Evolutionary conservation across 1,139 yeast genomes (phyloP).

Genomic region (Hansenula lynferdii): DNA sequence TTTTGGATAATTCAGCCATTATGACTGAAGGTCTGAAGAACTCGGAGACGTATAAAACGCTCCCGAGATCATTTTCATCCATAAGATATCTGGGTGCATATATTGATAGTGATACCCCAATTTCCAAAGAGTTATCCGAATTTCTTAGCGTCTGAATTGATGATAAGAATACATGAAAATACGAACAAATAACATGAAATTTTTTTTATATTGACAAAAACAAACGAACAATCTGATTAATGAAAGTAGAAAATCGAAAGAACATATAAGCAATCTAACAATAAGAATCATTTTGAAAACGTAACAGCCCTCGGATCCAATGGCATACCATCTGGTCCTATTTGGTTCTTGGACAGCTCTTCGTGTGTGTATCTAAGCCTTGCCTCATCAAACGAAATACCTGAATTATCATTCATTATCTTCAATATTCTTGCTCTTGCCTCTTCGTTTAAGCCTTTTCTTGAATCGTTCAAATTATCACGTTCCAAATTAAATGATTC

Average conservation of each 20-base stretch:
- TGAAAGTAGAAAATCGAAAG: too few species aligned
- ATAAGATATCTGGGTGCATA: slow-evolving; percentile 20
- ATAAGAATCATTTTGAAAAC: slow-evolving; percentile 22
- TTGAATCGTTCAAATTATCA: slow-evolving; percentile 47
- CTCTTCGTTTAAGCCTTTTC: slow-evolving; percentile 55
- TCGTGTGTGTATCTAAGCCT: slow-evolving; percentile 46
- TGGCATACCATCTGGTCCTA: slow-evolving; percentile 49
- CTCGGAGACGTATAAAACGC: slow-evolving; percentile 13
- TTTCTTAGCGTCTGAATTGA: slow-evolving; percentile 5
- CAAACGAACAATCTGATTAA: not conserved
- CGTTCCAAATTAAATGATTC: slow-evolving; percentile 47
- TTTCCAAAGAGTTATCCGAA: slow-evolving; percentile 9
- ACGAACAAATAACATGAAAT: not conserved
- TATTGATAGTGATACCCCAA: slow-evolving; percentile 10
- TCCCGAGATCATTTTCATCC: slow-evolving; percentile 23
- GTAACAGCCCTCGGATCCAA: slow-evolving; percentile 46
- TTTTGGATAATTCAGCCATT: slow-evolving; percentile 13
- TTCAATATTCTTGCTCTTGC: slow-evolving; percentile 47
- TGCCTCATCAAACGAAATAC: slow-evolving; percentile 65
- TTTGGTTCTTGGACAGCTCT: slow-evolving; percentile 45
- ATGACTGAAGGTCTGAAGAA: slow-evolving; percentile 6
- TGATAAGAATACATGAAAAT: not conserved
- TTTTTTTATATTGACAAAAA: not conserved
- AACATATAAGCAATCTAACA: too few species aligned
- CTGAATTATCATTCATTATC: slow-evolving; percentile 46